phyloP scores from a whole-genome alignment of 768 basidiomycete species.

The Hypholoma sublateritium region DNA sequence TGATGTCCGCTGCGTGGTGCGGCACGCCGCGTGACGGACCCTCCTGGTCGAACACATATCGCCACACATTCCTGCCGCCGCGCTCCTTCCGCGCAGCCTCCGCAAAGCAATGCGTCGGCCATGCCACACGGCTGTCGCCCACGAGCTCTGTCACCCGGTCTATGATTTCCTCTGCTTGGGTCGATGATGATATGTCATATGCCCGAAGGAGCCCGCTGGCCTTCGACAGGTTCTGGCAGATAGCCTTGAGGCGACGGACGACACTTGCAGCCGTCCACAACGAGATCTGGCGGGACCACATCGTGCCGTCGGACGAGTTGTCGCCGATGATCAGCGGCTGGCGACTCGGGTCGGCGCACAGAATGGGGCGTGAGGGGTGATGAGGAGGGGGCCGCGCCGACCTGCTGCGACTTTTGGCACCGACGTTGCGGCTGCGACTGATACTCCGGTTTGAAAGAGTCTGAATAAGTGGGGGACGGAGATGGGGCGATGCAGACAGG shows the following conservation, averaged over 20 bases:
- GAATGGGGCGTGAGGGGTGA: neutral
- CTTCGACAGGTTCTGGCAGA: slow-evolving; percentile 68
- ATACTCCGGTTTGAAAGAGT: neutral
- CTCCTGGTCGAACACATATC: slow-evolving; percentile 84
- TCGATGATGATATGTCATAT: slow-evolving; percentile 68
- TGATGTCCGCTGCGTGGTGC: slow-evolving; percentile 71
- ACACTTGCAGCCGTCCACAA: slow-evolving; percentile 63
- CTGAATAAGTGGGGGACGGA: neutral
- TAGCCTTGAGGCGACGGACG: slow-evolving; percentile 68
- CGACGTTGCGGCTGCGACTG: neutral
- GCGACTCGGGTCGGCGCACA: slow-evolving; percentile 22
- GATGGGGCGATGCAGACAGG: neutral
- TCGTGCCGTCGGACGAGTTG: slow-evolving; percentile 59
- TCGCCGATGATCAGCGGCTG: slow-evolving; percentile 82
- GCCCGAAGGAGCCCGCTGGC: slow-evolving; percentile 61
- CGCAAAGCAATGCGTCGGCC: slow-evolving; percentile 71
- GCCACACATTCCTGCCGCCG: slow-evolving; percentile 65
- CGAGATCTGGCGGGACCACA: slow-evolving; percentile 61
- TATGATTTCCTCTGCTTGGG: slow-evolving; percentile 63
- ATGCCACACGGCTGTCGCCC: slow-evolving; percentile 72
- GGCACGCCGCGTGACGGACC: slow-evolving; percentile 62
- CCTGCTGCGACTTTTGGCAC: slow-evolving; percentile 1
- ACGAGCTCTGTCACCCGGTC: slow-evolving; percentile 73
- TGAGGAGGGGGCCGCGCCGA: neutral
- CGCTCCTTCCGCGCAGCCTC: slow-evolving; percentile 48